Percentiles rank a stretch among this genome's conserved stretches.
These are phyloP conservation scores for Amauroascus niger DNA, from an alignment of 2,329 filamentous ascomycete species.

Conservation along the genomic window DNA sequence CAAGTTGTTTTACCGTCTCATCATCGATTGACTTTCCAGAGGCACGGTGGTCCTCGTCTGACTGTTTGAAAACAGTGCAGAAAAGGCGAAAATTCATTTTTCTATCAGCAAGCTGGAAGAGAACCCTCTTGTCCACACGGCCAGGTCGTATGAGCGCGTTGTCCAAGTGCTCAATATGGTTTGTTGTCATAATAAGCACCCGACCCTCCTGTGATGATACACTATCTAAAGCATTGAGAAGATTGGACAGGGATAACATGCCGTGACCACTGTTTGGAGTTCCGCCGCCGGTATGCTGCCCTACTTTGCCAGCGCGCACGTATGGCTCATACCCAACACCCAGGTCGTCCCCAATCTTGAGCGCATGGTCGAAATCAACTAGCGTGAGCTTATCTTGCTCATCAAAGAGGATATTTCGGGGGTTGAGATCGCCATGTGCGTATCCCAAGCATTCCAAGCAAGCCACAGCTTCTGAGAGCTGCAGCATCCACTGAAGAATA, in stretches of 20 bases:
- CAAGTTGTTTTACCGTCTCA: not conserved
- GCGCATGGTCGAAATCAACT: too few relatives aligned
- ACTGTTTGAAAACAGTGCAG: slow-evolving; percentile 40
- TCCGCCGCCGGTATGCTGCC: too few relatives aligned
- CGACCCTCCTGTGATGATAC: slow-evolving; percentile 60
- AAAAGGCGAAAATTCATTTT: not conserved
- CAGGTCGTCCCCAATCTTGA: too few relatives aligned
- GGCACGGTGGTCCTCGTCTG: not conserved
- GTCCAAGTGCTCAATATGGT: slow-evolving; percentile 55
- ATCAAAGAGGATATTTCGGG: too few relatives aligned
- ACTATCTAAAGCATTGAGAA: slow-evolving; percentile 62
- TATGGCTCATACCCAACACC: too few relatives aligned
- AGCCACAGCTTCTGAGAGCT: too few relatives aligned
- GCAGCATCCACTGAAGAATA: too few relatives aligned
- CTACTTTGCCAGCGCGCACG: too few relatives aligned
- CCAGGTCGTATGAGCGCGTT: slow-evolving; percentile 56
- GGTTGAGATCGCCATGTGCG: too few relatives aligned
- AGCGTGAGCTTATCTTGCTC: too few relatives aligned
- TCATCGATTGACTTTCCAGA: not conserved
- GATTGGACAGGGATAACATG: slow-evolving; percentile 47
- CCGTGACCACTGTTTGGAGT: not conserved
- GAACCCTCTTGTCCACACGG: slow-evolving; percentile 46
- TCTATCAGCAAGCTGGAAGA: slow-evolving; percentile 47
- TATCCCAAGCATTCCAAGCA: too few relatives aligned
- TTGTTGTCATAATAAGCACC: slow-evolving; percentile 65